These are phyloP conservation scores for Imleria badia DNA, from an alignment of 768 basidiomycete genomes.

Conservation along the genomic window DNA sequence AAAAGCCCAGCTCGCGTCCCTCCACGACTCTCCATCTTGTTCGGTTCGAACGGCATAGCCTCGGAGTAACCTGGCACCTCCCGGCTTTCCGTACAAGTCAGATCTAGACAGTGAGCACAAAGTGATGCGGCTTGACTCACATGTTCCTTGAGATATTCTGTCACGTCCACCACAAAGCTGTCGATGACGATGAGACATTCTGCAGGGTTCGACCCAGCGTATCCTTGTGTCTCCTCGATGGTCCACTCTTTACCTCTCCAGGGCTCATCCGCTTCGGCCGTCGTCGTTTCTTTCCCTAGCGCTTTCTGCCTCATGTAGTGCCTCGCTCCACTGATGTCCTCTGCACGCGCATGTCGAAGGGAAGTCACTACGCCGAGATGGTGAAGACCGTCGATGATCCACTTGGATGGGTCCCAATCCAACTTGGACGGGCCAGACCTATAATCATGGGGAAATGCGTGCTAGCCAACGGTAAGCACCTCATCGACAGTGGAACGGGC, in stretches of 20 bases:
- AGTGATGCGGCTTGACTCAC: neutral
- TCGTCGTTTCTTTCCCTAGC: neutral
- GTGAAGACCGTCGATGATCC: constrained; percentile 9
- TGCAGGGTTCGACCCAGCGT: neutral
- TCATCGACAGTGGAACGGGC: neutral
- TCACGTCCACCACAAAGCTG: constrained; percentile 7
- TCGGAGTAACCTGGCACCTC: constrained; percentile 1
- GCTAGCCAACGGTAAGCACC: constrained; percentile 3
- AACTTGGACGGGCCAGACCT: constrained; percentile 9
- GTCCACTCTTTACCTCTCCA: constrained; percentile 9
- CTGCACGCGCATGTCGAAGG: constrained; percentile 1
- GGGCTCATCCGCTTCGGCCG: neutral
- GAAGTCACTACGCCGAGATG: constrained; percentile 6
- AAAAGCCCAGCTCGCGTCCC: constrained; percentile 14
- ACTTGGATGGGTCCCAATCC: constrained; percentile 16
- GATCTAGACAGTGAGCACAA: neutral
- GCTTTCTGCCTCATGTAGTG: constrained; percentile 7
- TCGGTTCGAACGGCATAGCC: neutral
- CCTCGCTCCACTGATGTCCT: constrained; percentile 9
- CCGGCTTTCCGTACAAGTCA: constrained; percentile 6
- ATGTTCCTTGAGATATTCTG: constrained; percentile 6
- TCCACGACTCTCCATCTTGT: neutral
- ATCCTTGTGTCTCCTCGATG: neutral
- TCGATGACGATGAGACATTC: constrained; percentile 8
- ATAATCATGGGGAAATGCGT: constrained; percentile 14